Evolutionary conservation across 1,139 yeast genomes (phyloP).

Genomic region (Kluyveromyces sp.): DNA sequence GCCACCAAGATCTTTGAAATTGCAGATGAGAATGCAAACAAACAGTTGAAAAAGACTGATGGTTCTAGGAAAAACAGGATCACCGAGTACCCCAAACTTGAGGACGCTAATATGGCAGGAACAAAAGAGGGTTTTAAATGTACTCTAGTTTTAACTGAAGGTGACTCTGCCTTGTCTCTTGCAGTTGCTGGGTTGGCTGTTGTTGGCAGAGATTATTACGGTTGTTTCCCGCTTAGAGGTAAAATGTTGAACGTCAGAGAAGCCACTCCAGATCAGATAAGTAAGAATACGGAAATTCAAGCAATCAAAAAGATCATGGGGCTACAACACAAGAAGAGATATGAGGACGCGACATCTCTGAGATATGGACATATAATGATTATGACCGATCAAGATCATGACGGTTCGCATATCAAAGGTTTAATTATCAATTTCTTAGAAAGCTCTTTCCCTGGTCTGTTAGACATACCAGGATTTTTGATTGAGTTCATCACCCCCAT

Average conservation of each 20-base stretch:
- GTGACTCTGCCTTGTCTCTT: constrained; percentile 89
- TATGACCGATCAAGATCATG: constrained; percentile 99
- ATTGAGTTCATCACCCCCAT: constrained; percentile 95
- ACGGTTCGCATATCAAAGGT: constrained; percentile 98
- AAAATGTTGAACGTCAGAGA: constrained; percentile 92
- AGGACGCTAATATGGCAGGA: constrained; percentile 96
- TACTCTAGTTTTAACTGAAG: constrained; percentile 91
- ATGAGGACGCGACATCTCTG: constrained; percentile 64
- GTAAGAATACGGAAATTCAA: constrained; percentile 89
- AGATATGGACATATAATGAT: constrained; percentile 97
- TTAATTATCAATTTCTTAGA: constrained; percentile 88
- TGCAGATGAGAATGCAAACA: constrained; percentile 82
- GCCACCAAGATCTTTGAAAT: constrained; percentile 76
- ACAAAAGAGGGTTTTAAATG: constrained; percentile 87
- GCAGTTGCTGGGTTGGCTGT: constrained; percentile 95
- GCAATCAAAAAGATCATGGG: constrained; percentile 96
- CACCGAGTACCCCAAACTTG: constrained; percentile 83
- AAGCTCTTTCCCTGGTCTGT: constrained; percentile 87
- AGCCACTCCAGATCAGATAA: constrained; percentile 88
- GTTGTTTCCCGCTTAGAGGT: constrained; percentile 94
- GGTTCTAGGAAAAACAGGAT: constrained; percentile 80
- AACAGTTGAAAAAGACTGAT: constrained; percentile 83
- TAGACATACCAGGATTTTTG: constrained; percentile 86
- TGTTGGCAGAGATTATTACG: constrained; percentile 92
- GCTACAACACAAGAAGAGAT: constrained; percentile 82